Base-by-base conservation (phyloP, 257 asterid species). In the Ilex aquifolium region DNA sequence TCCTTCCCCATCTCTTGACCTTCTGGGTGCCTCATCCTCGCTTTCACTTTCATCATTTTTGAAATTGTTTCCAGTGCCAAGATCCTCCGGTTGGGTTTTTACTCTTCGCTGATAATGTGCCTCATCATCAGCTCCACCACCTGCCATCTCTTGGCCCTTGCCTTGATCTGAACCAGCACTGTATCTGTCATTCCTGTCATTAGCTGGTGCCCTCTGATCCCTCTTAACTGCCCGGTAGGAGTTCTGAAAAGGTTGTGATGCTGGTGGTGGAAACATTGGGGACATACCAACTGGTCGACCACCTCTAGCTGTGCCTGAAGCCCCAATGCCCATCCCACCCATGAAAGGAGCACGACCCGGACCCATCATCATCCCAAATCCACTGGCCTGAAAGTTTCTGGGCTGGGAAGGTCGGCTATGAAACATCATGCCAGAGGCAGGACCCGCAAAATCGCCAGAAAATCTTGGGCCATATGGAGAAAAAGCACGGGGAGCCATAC, bases 1-100 rank as follows among this genome's bases (percentile, higher is more conserved):
- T 52, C 93, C 94, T 61, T 89, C 96, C 31, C 96, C 96, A 17
- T 88, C 85, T 66, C 95, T 86, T 30, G 96, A 88, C 65, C 96
- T 77, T 77, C 96, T 86, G 5, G 96, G 95, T 14, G 95, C 96
- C 77, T 84, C 95, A 44, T 86, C 95, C 65, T 89, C 95, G n/a
- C 96, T 86, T 30, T 78, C 94, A 53, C 96, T 86, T 57, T 84
- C 91, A 2, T 87, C 88, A 31, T 80, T 87, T 74, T 75, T 66
- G 57, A 67, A 65, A 68, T 70, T 70, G 71, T 79, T 82, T 72
- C 89, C 89, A 46, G 64, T 80, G 27, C 79, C 73, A 36, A 75
- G 80, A 44, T 82, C 82, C 56, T 74, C 79, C 32, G 64, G 79
- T 59, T 75, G 82, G 63, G 75, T 27, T 80, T 76, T 80, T 32